Evolutionary conservation across 257 asterid species (phyloP), one percentile per base, ranked within the genome.

Genomic region (Jasminum sambac): DNA sequence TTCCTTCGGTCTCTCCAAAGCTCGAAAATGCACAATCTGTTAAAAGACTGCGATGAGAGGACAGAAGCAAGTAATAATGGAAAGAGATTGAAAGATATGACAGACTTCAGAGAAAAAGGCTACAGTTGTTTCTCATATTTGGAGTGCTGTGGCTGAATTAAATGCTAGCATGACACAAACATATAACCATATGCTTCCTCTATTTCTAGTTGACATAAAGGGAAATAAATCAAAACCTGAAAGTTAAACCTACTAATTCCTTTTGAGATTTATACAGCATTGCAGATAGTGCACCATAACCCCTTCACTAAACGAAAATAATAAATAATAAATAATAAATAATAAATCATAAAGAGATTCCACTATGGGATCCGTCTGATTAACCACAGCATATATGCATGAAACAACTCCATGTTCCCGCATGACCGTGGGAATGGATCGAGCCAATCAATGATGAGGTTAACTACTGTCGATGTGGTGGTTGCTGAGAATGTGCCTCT

Each of bases 1-100:
- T 70, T 85, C 95, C 74, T 84, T 85, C 43, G 88, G 88, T 70
- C 77, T 86, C 44, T 88, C 88, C 59, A 84, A 81, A 52, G 85
- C 64, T 67, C 95, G 86, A 68, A 88, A 88, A 71, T 73, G 85
- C 77, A 88, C 83, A 75, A 80, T 80, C 91, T 88, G 30, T 52
- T 12, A 17, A 48, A 8, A 52, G 34, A 52, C 61, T 8, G 26
- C 7, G 8, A 52, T 52, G 61, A 52, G 61, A 52, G 34, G 30
- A 17, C 9, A 52, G 61, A 52, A 52, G 50, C 17, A 43, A 43
- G 61, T 52, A 30, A 52, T 8, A 52, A 52, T 30, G 17, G 14
- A 52, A 48, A 52, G 61, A 52, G 58, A 48, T 48, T 48, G 58
- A 19, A n/a, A n/a, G 59, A 52, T 19, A 26, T 52, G 61, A 17